These are phyloP conservation scores for Erythrobasidium hasegawianum DNA, from an alignment of 1,284 basidiomycete species.

Conservation along the genomic window DNA sequence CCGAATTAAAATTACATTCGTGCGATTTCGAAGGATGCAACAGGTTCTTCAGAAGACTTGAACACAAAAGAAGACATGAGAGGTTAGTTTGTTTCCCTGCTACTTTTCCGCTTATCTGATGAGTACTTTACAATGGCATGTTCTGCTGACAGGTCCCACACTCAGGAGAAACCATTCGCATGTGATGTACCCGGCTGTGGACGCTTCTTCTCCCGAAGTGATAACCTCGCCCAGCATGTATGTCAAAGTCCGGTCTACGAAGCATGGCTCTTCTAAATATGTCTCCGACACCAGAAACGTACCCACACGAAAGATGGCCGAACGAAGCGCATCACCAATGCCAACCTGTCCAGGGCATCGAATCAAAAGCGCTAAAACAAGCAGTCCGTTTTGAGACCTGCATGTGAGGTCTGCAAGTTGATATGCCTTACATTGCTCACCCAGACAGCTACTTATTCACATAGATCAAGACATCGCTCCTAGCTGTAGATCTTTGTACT, in stretches of 20 bases:
- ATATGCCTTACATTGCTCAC: too few species aligned
- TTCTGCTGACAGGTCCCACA: slow-evolving; percentile 9
- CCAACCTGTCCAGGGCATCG: too few species aligned
- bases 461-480: too few species aligned
- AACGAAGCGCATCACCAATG: neutral
- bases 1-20: slow-evolving; percentile 6
- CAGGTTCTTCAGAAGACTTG: slow-evolving; percentile 16
- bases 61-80: slow-evolving; percentile 18
- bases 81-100: neutral
- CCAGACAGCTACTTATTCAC: too few species aligned
- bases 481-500: too few species aligned
- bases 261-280: too few species aligned
- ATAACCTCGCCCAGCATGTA: slow-evolving; percentile 18
- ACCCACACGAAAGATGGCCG: slow-evolving; percentile 14
- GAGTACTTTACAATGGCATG: neutral
- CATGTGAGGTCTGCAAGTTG: too few species aligned
- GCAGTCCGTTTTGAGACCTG: too few species aligned
- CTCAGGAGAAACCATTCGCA: slow-evolving; percentile 13
- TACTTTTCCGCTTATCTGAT: neutral
- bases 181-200: slow-evolving; percentile 11
- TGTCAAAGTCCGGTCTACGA: neutral
- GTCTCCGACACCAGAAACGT: slow-evolving; percentile 14
- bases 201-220: slow-evolving; percentile 22
- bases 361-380: too few species aligned
- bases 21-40: slow-evolving; percentile 22